Evolutionary conservation across 2,329 filamentous ascomycete genomes (phyloP), one percentile per base, ranked within the genome.

Genomic region (Chaetothyriales sp.): DNA sequence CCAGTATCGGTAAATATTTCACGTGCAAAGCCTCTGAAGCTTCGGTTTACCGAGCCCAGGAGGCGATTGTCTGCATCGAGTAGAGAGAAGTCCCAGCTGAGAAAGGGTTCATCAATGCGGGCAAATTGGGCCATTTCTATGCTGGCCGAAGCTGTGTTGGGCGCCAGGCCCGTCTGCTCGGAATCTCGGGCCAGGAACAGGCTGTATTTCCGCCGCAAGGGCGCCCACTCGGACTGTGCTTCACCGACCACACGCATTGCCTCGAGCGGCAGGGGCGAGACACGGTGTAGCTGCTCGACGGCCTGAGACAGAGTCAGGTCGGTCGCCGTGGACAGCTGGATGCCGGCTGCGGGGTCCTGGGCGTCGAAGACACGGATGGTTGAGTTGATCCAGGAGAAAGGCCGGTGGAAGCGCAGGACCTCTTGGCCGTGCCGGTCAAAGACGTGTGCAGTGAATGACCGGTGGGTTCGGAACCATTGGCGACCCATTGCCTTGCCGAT

Each of bases 1-100:
- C 79, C 79, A 0, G 78, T 81, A 55, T 82, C 79, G 1, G 79
- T 82, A 61, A 83, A 81, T 18, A 82, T 68, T 56, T 83, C 79
- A 10, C 79, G 69, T 1, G 75, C 78, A 60, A 81, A 80, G 2
- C 79, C 79, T 18, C 64, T 69, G 57, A 81, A 83, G 57, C 80
- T 77, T 54, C 79, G 75, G 57, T 81, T 81, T 3, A 83, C 79
- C 1, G 73, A 77, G 43, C 79, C 79, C 49, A 81, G 72, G 10
- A 78, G 63, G 1, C 64, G 66, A 43, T 66, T 62, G 20, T 76
- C 68, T 49, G 73, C 70, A 2, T 73, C 71, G 32, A 69, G 70
- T 2, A 83, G 68, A 8, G 73, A 73, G 62, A 83, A 83, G 62
- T 82, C 77, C 78, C 78, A 82, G 7, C 77, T 80, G 0, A 82